phyloP scores from a whole-genome alignment of 2,329 filamentous ascomycete species.

The Microdochium nivale region DNA sequence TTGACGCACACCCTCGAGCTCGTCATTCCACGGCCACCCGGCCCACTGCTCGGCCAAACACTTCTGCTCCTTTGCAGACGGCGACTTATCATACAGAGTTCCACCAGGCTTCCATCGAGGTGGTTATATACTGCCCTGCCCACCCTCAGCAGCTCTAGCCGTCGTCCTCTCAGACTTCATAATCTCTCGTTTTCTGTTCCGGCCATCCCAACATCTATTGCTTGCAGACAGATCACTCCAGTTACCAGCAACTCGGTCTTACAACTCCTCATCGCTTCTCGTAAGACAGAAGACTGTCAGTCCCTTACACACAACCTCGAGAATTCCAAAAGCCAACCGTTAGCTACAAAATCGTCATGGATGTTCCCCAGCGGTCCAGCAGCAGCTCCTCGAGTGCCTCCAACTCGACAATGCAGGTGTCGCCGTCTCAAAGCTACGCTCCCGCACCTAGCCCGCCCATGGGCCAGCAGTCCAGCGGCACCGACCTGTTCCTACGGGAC shows the following conservation, averaged over 20 bases:
- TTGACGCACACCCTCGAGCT: not conserved
- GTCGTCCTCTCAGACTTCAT: not conserved
- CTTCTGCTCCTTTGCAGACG: not conserved
- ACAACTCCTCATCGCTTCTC: too few species aligned
- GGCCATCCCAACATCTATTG: not conserved
- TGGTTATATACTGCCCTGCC: not conserved
- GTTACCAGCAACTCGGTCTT: too few species aligned
- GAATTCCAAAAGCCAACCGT: too few species aligned
- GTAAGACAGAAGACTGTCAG: too few species aligned
- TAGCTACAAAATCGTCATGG: too few species aligned
- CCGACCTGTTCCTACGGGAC: slow-evolving; percentile 62
- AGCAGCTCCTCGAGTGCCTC: slow-evolving; percentile 6
- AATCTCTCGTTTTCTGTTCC: not conserved
- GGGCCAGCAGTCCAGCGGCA: slow-evolving; percentile 13
- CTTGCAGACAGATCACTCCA: not conserved
- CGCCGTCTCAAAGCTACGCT: slow-evolving; percentile 5
- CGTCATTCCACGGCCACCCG: not conserved
- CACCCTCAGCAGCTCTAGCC: not conserved
- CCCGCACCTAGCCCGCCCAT: slow-evolving; percentile 10
- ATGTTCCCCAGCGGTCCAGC: slow-evolving; percentile 5
- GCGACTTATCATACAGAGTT: not conserved
- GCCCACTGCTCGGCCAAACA: not conserved
- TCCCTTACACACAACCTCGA: too few species aligned
- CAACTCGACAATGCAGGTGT: slow-evolving; percentile 8
- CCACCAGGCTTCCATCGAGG: not conserved